A percentile compares a stretch with the other conserved stretches of the same genome.
Evolutionary conservation across 176 grass and related monocot genomes (phyloP).

Genomic region (Eragrostis nindensis): DNA sequence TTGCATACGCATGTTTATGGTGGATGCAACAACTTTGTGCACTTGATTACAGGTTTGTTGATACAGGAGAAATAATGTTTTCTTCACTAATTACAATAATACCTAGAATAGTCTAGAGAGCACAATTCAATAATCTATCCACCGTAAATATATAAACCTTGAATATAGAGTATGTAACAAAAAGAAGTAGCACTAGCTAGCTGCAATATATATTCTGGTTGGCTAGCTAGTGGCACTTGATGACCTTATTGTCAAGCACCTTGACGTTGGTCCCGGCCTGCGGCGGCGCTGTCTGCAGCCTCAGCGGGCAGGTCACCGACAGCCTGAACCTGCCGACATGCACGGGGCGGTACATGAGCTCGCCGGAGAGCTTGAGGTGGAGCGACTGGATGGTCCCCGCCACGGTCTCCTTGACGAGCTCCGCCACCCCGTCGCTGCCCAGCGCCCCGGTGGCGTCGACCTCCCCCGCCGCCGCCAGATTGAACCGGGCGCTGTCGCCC

Average conservation of each 20-base stretch:
- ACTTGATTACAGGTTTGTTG: too few relatives aligned
- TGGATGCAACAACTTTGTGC: too few relatives aligned
- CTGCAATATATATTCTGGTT: too few relatives aligned
- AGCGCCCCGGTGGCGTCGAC: background rate
- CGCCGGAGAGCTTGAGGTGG: background rate
- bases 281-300: background rate
- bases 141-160: too few relatives aligned
- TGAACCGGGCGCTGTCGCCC: background rate
- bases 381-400: conserved; percentile 16
- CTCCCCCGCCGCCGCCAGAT: background rate
- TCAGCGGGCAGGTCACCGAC: background rate
- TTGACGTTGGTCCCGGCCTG: background rate
- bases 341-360: background rate
- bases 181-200: too few relatives aligned
- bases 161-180: too few relatives aligned
- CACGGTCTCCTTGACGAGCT: conserved; percentile 29
- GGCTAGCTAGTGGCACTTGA: background rate
- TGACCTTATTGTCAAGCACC: background rate
- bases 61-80: too few relatives aligned
- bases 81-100: too few relatives aligned
- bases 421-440: background rate
- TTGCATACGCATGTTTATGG: too few relatives aligned
- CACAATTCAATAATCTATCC: too few relatives aligned
- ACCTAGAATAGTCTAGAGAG: too few relatives aligned
- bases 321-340: background rate